Base-by-base conservation (phyloP, 202 grass and related monocot genomes). In the Setaria viridis region DNA sequence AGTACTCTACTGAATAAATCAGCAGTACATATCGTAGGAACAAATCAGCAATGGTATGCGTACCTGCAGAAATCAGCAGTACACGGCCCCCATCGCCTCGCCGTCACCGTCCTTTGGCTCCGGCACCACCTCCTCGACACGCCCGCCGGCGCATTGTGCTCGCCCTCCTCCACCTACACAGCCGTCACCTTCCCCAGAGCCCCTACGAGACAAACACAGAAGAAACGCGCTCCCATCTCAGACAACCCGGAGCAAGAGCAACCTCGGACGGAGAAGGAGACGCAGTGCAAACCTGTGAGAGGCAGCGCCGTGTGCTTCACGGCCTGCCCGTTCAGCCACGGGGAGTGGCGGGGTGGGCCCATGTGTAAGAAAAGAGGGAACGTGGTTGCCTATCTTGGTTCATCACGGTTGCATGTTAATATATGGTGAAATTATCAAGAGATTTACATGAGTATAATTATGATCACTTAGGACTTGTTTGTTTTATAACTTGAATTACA, bases 21-120 rank as follows among this genome's bases (percentile, higher is more conserved):
- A 21, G 33, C 56, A 21, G n/a, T 15, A 19, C 9, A 29, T 6
- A 43, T 67, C 49, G 21, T 34, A 63, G 7, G 12, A 32, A 15
- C 5, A 4, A 51, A 25, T 60, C 57, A 25, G 57, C 57, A 60
- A 60, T 50, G 42, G 37, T 16, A 53, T 72, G 63, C 70, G 32
- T 88, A 97, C 86, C 90, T 89, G 83, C 90, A 94, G 85, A 91
- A 91, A 67, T 92, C 25, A 90, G 84, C 94, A 94, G 63, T 92
- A 76, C 74, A 94, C 67, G 66, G 68, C 82, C 32, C 86, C 92
- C 73, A 88, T 94, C 35, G 69, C 90, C 65, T 91, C 92, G 69
- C 81, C 87, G 12, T 85, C 83, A 9, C 63, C 65, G 53, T 85
- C 74, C 66, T 92, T 33, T 19, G 85, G 70, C 67, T 67, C 46